phyloP scores from a whole-genome alignment of 2,329 filamentous ascomycete species.

The Aspergillus pseudonomiae region DNA sequence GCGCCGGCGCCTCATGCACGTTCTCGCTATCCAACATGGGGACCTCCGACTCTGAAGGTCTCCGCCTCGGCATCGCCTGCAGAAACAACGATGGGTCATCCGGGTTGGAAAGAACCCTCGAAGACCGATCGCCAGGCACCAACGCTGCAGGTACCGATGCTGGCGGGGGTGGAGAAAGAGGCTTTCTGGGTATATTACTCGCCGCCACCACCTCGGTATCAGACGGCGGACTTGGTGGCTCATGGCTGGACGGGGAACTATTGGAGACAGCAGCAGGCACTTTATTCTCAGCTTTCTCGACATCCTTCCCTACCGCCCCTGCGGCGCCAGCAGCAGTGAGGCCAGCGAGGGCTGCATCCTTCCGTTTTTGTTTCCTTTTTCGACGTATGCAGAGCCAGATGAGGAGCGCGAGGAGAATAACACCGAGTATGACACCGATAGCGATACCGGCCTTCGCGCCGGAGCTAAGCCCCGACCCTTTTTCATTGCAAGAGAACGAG shows the following conservation, averaged over 20 bases:
- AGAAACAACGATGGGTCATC: constrained; percentile 17
- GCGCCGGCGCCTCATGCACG: constrained; percentile 24
- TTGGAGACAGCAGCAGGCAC: background rate
- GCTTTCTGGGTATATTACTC: constrained; percentile 18
- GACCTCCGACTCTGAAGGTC: constrained; percentile 21
- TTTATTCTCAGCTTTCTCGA: background rate
- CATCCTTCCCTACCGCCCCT: background rate
- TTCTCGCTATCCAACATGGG: constrained; percentile 28
- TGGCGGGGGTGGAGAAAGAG: constrained; percentile 12
- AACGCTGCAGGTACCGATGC: constrained; percentile 14
- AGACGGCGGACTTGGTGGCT: background rate
- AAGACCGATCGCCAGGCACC: constrained; percentile 12
- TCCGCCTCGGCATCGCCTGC: constrained; percentile 6
- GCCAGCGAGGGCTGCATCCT: background rate
- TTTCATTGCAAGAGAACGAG: constrained; percentile 6
- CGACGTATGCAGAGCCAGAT: constrained; percentile 24
- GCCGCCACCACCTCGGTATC: background rate
- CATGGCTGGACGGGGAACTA: background rate
- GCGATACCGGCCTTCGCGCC: constrained; percentile 37
- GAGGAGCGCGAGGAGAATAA: constrained; percentile 21
- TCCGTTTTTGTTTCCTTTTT: constrained; percentile 13
- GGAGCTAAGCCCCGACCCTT: constrained; percentile 19
- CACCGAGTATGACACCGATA: constrained; percentile 45
- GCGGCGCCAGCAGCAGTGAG: background rate
- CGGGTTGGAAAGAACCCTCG: background rate